Conservation (phyloP, 176 grass and related monocot genomes). For the Cenchrus americanus region DNA sequence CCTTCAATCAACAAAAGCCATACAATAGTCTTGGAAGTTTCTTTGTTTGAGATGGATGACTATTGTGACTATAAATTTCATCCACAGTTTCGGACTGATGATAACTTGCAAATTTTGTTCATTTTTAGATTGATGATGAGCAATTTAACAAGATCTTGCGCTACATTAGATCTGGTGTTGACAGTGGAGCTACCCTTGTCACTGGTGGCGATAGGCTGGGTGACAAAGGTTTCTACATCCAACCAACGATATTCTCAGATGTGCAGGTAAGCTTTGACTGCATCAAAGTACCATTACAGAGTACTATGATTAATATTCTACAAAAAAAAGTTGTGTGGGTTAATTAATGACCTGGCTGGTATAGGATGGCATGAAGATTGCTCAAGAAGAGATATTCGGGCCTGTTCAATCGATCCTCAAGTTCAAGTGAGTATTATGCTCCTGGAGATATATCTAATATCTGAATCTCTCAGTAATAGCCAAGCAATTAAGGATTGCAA, state of each 20-base stretch:
- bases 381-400: conserved; percentile 71
- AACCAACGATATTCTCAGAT: conserved; percentile 93
- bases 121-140: conserved; percentile 71
- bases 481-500: not conserved
- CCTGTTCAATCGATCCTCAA: conserved; percentile 74
- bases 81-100: not conserved
- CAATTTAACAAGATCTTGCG: conserved; percentile 88
- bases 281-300: not conserved
- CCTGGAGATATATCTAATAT: not conserved
- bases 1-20: not conserved
- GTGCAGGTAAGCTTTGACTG: conserved; percentile 61
- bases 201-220: conserved; percentile 76
- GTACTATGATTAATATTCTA: not conserved
- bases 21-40: not conserved
- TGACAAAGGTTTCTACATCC: conserved; percentile 86
- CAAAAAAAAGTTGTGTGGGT: not conserved
- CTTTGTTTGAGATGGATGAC: not conserved
- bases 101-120: not conserved
- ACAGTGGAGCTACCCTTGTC: conserved; percentile 69
- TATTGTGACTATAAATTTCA: not conserved
- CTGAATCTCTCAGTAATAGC: not conserved
- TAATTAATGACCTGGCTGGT: conserved; percentile 18
- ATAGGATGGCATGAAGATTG: conserved; percentile 76
- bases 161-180: conserved; percentile 73
- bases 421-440: conserved; percentile 58